Evolutionary conservation across 164 flowering plant species (phyloP).

Genomic region (Umbellularia californica): DNA sequence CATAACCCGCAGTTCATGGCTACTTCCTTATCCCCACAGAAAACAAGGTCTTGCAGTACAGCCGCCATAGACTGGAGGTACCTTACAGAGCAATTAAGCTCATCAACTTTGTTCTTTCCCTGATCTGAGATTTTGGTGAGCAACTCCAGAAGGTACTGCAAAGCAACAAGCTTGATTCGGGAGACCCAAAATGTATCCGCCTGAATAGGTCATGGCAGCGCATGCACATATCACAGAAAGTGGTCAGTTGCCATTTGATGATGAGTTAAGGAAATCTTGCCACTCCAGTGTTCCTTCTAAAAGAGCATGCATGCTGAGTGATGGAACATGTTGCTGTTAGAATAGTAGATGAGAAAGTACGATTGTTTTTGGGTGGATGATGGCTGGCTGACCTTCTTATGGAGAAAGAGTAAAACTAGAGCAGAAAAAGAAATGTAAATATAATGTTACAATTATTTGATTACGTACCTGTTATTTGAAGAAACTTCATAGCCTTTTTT

Average conservation of each 20-base stretch:
- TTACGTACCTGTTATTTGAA: no score
- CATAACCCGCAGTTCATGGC: no score
- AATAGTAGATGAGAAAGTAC: neutral
- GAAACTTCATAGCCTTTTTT: no score
- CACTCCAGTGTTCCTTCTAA: slow-evolving; percentile 52
- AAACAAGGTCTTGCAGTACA: no score
- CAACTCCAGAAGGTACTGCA: slow-evolving; percentile 32
- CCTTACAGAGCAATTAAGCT: no score
- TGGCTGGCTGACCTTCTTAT: slow-evolving; percentile 59
- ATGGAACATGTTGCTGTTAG: slow-evolving; percentile 13
- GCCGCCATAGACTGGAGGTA: no score
- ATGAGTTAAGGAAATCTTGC: slow-evolving; percentile 38
- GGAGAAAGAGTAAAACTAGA: slow-evolving; percentile 52
- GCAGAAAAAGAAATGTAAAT: slow-evolving; percentile 35
- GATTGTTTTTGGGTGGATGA: neutral
- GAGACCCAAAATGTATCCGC: slow-evolving; percentile 74
- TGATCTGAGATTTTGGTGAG: no score
- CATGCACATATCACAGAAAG: slow-evolving; percentile 36
- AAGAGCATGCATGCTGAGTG: slow-evolving; percentile 43
- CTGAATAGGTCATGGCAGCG: slow-evolving; percentile 67
- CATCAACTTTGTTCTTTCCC: no score
- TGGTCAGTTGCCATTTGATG: slow-evolving; percentile 16
- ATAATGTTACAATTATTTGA: no score
- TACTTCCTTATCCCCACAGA: no score
- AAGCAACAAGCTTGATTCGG: slow-evolving; percentile 68